Percentiles rank a stretch among this genome's conserved stretches.
Conservation (phyloP, 2,329 filamentous ascomycete genomes). For the Talaromyces atroroseus region DNA sequence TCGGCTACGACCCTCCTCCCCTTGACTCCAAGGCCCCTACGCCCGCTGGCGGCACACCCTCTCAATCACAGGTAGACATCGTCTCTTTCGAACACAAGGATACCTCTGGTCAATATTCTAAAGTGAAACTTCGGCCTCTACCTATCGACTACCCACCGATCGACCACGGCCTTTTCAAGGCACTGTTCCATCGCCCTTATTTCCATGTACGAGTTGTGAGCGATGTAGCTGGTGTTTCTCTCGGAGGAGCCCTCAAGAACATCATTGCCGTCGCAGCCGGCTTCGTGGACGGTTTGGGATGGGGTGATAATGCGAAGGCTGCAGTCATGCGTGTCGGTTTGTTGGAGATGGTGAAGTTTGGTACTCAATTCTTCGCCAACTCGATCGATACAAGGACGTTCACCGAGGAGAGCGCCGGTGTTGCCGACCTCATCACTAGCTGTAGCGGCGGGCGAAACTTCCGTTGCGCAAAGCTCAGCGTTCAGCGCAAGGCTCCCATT, state of each 20-base stretch:
- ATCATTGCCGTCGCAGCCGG: constrained; percentile 90
- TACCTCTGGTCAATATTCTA: constrained; percentile 60
- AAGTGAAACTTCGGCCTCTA: constrained; percentile 66
- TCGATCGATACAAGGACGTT: constrained; percentile 79
- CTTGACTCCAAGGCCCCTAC: constrained; percentile 78
- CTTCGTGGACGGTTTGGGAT: constrained; percentile 90
- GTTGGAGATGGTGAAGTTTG: constrained; percentile 94
- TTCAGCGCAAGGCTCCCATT: constrained; percentile 72
- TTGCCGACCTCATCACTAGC: constrained; percentile 77
- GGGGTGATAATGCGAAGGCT: constrained; percentile 99
- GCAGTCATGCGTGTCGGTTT: constrained; percentile 95
- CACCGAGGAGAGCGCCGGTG: constrained; percentile 64
- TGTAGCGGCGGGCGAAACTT: constrained; percentile 92
- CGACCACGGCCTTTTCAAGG: constrained; percentile 75
- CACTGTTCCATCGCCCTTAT: constrained; percentile 90
- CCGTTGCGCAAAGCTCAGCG: constrained; percentile 81
- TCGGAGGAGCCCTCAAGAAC: constrained; percentile 94
- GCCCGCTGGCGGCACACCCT: constrained; percentile 47
- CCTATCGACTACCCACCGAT: constrained; percentile 80
- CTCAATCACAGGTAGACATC: constrained; percentile 46
- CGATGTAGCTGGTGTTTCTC: constrained; percentile 94
- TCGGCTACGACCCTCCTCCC: constrained; percentile 88
- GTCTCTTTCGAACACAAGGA: constrained; percentile 60
- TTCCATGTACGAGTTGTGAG: constrained; percentile 93
- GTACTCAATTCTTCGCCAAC: constrained; percentile 84